Conservation (phyloP, 345 rosid genomes). For the Ceriops tagal region DNA sequence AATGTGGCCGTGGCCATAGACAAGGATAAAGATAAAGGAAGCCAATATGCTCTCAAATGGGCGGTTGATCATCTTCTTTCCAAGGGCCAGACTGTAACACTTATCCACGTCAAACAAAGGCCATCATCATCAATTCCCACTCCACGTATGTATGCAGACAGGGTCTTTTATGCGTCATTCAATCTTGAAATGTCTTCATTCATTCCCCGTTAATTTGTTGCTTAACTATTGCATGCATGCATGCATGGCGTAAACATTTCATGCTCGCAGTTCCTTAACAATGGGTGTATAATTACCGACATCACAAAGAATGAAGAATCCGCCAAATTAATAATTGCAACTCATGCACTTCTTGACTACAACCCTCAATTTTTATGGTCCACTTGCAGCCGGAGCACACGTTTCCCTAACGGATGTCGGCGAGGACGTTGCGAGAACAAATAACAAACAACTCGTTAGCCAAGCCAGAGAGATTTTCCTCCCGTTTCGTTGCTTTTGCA, state of each 20-base stretch:
- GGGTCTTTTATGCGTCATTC: no score
- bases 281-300: no score
- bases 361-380: not conserved
- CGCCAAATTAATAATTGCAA: not conserved
- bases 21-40: conserved; percentile 20
- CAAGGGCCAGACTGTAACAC: conserved; percentile 31
- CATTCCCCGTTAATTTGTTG: no score
- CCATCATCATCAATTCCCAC: not conserved
- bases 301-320: not conserved
- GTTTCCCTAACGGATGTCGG: conserved; percentile 23
- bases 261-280: no score
- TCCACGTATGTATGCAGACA: no score
- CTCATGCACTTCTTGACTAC: not conserved
- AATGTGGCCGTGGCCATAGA: conserved; percentile 23
- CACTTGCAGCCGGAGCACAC: conserved; percentile 36
- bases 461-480: conserved; percentile 59
- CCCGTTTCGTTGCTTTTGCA: conserved; percentile 84
- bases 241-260: no score
- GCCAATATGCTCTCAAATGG: conserved; percentile 24
- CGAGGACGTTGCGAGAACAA: conserved; percentile 26
- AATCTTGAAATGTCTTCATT: no score
- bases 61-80: conserved; percentile 14
- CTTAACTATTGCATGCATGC: no score
- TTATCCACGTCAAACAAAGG: conserved; percentile 56
- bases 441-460: conserved; percentile 24